Conservation (phyloP, 1,284 basidiomycete genomes). For the Microbotryomycetes sp. region DNA sequence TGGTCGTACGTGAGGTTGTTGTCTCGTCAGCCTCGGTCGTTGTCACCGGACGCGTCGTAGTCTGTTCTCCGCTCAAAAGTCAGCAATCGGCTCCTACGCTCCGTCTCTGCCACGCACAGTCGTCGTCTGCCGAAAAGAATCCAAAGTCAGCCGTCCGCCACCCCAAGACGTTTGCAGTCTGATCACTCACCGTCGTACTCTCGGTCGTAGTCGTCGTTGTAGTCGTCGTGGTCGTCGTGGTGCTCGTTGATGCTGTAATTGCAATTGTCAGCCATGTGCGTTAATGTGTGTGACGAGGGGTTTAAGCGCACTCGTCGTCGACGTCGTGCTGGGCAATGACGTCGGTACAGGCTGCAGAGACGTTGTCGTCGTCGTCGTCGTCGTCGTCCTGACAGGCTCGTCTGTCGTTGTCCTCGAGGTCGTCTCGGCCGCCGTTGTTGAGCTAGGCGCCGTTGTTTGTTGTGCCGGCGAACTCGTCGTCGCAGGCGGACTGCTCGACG, state of each 20-base stretch:
- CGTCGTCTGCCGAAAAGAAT: not conserved
- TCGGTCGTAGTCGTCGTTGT: not conserved
- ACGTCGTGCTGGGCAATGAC: not conserved
- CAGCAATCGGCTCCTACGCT: too few species aligned
- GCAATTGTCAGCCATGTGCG: too few species aligned
- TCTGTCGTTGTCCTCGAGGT: not conserved
- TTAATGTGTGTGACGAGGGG: too few species aligned
- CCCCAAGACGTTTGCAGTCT: too few species aligned
- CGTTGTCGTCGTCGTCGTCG: not conserved
- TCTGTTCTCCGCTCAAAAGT: too few species aligned
- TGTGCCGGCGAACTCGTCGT: too few species aligned
- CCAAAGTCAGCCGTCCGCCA: not conserved
- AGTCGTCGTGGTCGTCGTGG: not conserved
- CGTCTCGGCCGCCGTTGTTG: not conserved
- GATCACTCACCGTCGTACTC: too few species aligned
- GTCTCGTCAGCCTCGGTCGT: not conserved
- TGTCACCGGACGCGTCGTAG: not conserved
- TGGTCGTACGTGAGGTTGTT: constrained; percentile 6
- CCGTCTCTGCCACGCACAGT: too few species aligned
- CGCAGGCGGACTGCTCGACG: too few species aligned
- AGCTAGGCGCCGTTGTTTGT: too few species aligned
- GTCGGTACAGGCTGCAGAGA: not conserved
- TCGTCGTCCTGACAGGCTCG: not conserved
- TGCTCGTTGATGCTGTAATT: not conserved
- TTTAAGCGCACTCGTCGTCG: not conserved